Evolutionary conservation across 306 rosid species (phyloP).

Genomic region (Erythrophleum fordii): DNA sequence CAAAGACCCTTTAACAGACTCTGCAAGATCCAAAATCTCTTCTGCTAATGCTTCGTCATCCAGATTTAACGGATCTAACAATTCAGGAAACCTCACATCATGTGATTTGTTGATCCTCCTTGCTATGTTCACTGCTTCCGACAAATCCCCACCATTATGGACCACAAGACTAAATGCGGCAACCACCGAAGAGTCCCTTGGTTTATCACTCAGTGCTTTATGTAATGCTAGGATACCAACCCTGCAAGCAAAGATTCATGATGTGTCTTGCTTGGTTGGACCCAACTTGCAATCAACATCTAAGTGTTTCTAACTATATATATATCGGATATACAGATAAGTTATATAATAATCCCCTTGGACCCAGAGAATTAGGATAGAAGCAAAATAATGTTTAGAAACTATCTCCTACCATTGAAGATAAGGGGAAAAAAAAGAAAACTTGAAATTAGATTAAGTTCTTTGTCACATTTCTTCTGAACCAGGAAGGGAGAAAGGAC

Average conservation of each 20-base stretch:
- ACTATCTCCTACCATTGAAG: slow-evolving; percentile 6
- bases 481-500: slow-evolving; percentile 14
- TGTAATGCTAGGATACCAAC: slow-evolving; percentile 84
- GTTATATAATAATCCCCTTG: not conserved
- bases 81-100: slow-evolving; percentile 66
- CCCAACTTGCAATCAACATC: slow-evolving; percentile 34
- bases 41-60: slow-evolving; percentile 45
- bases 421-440: slow-evolving; percentile 17
- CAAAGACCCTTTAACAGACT: slow-evolving; percentile 56
- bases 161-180: slow-evolving; percentile 87
- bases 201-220: slow-evolving; percentile 66
- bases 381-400: slow-evolving; percentile 20
- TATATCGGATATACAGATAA: not conserved
- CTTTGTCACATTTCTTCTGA: slow-evolving; percentile 16
- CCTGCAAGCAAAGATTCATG: slow-evolving; percentile 64
- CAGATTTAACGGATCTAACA: slow-evolving; percentile 56
- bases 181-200: slow-evolving; percentile 66
- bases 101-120: slow-evolving; percentile 59
- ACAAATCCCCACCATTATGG: slow-evolving; percentile 79
- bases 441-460: not conserved
- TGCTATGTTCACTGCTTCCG: slow-evolving; percentile 74
- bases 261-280: slow-evolving; percentile 41
- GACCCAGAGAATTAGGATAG: not conserved
- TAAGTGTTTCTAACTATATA: slow-evolving; percentile 1
- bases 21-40: slow-evolving; percentile 66